Conservation (phyloP, 441 rosid genomes). For the Gossypium trilobum region DNA sequence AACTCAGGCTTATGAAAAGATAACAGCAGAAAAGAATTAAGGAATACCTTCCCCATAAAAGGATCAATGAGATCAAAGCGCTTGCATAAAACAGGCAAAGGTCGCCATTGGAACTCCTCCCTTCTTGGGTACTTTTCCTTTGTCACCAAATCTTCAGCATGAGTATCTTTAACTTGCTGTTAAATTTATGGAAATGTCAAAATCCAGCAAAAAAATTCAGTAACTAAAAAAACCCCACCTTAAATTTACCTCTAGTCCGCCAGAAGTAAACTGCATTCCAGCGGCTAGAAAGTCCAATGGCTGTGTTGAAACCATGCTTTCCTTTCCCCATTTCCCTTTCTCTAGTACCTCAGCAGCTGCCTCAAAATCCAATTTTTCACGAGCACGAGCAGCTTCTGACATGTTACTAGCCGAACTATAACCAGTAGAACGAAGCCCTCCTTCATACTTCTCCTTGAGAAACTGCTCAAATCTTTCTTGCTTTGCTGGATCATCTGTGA, state of each 20-base stretch:
- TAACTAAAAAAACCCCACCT: conserved; percentile 9
- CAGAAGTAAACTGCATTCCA: conserved; percentile 69
- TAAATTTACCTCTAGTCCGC: conserved; percentile 62
- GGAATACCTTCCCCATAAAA: conserved; percentile 76
- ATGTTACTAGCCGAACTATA: conserved; percentile 45
- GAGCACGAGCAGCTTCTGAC: conserved; percentile 94
- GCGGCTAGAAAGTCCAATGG: conserved; percentile 40
- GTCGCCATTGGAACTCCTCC: conserved; percentile 93
- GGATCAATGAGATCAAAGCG: conserved; percentile 96
- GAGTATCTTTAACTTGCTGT: conserved; percentile 49
- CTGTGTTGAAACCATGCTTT: conserved; percentile 32
- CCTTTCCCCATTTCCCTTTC: conserved; percentile 55
- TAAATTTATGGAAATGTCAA: conserved; percentile 8
- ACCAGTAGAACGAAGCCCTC: conserved; percentile 70
- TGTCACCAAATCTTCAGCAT: conserved; percentile 36
- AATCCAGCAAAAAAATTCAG: conserved; percentile 14
- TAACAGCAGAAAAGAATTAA: conserved; percentile 2
- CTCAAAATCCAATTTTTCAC: conserved; percentile 90
- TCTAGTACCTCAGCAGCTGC: conserved; percentile 87
- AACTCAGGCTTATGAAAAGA: background rate
- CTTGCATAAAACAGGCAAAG: conserved; percentile 79
- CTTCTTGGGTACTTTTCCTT: conserved; percentile 60
- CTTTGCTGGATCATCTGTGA: conserved; percentile 73
- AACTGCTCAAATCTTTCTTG: conserved; percentile 90
- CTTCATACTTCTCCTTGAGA: conserved; percentile 82